Base-by-base conservation (phyloP, 2,329 filamentous ascomycete genomes). In the Phoma sp. region DNA sequence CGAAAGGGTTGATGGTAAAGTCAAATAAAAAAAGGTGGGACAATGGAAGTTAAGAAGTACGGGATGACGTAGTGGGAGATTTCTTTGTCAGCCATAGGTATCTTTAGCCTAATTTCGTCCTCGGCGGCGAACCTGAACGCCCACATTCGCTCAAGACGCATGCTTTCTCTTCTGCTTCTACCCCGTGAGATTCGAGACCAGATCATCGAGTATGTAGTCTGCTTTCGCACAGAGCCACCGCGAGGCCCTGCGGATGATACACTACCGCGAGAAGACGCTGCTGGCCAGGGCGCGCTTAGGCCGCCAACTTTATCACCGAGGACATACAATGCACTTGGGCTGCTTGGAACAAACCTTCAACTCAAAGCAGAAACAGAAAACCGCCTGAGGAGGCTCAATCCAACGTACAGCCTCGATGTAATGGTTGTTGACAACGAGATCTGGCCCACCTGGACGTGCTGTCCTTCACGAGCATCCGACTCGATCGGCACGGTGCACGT, bases 401-500 rank as follows among this genome's bases (percentile, higher is more conserved):
- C 37, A 17, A 10, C 46, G 19, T 55, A 51, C 8, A 41, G 41
- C 1, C 46, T 55, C 17, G 52, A 55, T 27, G 52, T 55, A 9
- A 55, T 55, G 46, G 36, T 55, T 4, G 41, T 46, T n/a, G 46
- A 47, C 25, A 37, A 51, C 19, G 52, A 55, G 31, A 41, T 55
- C 15, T 55, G 46, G 52, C 52, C 52, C 13, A 55, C 46, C 24
- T 55, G 52, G 52, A 55, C 41, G 12, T 55, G 46, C 31, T 55
- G 52, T 13, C 52, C 52, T n/a, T 17, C 21, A 8, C 52, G 46
- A 25, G 38, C 22, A 38, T 38, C 39, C 27, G 41, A 37, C 2
- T 24, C 41, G 27, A 38, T 55, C 19, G 41, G 46, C 15, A 31
- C 3, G n/a, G 17, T 55, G 17, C 17, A 37, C 6, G 47, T 55